These are phyloP conservation scores for Tulasnella sp. DNA, from an alignment of 768 basidiomycete genomes.

Conservation along the genomic window DNA sequence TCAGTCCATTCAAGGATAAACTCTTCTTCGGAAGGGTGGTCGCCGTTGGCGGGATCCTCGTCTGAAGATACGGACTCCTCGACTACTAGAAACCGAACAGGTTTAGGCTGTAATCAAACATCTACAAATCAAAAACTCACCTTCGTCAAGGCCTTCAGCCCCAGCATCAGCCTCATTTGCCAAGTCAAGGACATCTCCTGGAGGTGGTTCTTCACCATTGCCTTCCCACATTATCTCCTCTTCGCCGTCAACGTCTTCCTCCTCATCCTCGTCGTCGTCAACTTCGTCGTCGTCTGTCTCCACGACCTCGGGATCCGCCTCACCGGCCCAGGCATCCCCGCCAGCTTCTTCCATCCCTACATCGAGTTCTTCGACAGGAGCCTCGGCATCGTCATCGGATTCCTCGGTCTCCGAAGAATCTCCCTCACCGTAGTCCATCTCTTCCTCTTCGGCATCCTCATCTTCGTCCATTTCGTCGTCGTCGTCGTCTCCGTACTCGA, in stretches of 20 bases:
- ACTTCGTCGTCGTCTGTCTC: conserved; percentile 13
- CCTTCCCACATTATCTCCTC: conserved; percentile 47
- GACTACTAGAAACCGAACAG: conserved; percentile 19
- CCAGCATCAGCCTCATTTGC: conserved; percentile 26
- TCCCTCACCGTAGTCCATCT: conserved; percentile 43
- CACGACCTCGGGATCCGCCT: conserved; percentile 42
- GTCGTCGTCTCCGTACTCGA: conserved; percentile 39
- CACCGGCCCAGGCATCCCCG: conserved; percentile 59
- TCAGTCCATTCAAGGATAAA: conserved; percentile 25
- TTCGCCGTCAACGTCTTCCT: conserved; percentile 72
- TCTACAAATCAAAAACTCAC: no score
- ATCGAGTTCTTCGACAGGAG: conserved; percentile 58
- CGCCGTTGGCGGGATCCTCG: conserved; percentile 17
- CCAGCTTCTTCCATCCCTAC: conserved; percentile 65
- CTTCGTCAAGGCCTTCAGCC: conserved; percentile 49
- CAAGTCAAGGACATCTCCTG: conserved; percentile 25
- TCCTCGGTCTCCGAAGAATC: conserved; percentile 34
- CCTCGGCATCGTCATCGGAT: conserved; percentile 57
- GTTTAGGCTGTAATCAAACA: conserved; percentile 25
- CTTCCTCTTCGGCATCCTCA: conserved; percentile 25
- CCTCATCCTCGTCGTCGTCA: conserved; percentile 52
- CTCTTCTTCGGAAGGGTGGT: conserved; percentile 24
- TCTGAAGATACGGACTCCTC: conserved; percentile 27
- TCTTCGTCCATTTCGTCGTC: conserved; percentile 75
- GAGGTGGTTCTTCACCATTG: conserved; percentile 25